Evolutionary conservation across 345 rosid genomes (phyloP).

Genomic region (Gossypium thurberi): DNA sequence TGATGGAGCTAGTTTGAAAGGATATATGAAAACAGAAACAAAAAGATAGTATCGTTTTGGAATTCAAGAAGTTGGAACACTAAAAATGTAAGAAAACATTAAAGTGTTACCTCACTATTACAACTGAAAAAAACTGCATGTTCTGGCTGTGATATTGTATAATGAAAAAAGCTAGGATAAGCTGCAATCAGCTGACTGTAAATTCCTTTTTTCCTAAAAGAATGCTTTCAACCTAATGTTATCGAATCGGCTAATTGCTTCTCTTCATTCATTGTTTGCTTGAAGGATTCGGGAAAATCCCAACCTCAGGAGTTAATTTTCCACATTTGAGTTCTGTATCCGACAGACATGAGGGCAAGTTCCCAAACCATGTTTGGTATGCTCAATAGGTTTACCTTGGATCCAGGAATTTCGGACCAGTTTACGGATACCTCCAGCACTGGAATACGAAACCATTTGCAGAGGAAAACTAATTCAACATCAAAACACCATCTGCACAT

Average conservation of each 20-base stretch:
- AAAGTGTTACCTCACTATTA: too few relatives aligned
- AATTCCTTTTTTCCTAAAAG: not conserved
- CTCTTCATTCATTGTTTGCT: not conserved
- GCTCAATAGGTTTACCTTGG: conserved; percentile 83
- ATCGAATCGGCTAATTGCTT: not conserved
- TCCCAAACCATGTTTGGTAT: conserved; percentile 98
- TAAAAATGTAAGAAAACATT: too few relatives aligned
- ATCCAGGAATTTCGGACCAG: conserved; percentile 97
- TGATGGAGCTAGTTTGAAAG: too few relatives aligned
- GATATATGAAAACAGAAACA: too few relatives aligned
- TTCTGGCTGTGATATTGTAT: too few relatives aligned
- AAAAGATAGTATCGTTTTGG: too few relatives aligned
- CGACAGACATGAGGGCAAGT: conserved; percentile 80
- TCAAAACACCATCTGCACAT: conserved; percentile 96
- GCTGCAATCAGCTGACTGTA: not conserved
- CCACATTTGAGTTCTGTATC: conserved; percentile 86
- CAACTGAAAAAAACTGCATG: too few relatives aligned
- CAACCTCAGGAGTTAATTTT: conserved; percentile 35
- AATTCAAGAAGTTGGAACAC: too few relatives aligned
- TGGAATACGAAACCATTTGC: conserved; percentile 75
- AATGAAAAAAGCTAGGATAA: not conserved
- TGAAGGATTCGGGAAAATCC: not conserved
- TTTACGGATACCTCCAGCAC: conserved; percentile 80
- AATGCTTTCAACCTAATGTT: not conserved
- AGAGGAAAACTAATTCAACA: conserved; percentile 81